A percentile compares a stretch with the other conserved stretches of the same genome.
Evolutionary conservation across 2,329 filamentous ascomycete species (phyloP).

Genomic region (Talaromyces amestolkiae): DNA sequence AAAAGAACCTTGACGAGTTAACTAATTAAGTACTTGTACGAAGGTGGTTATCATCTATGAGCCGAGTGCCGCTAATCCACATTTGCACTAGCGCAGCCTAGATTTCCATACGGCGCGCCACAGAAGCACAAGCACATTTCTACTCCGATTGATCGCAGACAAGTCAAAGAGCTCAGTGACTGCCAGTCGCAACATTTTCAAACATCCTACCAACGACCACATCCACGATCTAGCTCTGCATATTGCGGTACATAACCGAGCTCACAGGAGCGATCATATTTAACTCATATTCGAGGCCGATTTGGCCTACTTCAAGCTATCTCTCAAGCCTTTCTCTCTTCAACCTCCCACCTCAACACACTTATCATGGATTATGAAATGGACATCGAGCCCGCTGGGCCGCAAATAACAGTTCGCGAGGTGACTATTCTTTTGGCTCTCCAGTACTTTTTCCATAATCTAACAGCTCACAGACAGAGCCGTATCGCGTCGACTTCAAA

Average conservation of each 20-base stretch:
- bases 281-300: neutral
- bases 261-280: neutral
- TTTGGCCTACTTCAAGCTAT: neutral
- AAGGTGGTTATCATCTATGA: too few relatives aligned
- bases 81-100: neutral
- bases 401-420: constrained; percentile 50
- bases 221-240: neutral
- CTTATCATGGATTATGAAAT: constrained; percentile 46
- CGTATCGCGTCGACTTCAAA: constrained; percentile 83
- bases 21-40: too few relatives aligned
- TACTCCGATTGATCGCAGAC: constrained; percentile 1
- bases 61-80: neutral
- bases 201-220: neutral
- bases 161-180: neutral
- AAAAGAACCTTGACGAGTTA: too few relatives aligned
- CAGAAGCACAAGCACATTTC: neutral
- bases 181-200: neutral
- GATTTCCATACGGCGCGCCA: neutral
- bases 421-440: constrained; percentile 25
- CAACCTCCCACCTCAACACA: neutral
- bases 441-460: neutral
- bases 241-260: neutral
- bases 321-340: neutral
- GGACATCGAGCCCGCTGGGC: constrained; percentile 49
- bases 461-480: constrained; percentile 61